Conservation (phyloP, 371 early-diverging fungal species). For the Actinomucor elegans region DNA sequence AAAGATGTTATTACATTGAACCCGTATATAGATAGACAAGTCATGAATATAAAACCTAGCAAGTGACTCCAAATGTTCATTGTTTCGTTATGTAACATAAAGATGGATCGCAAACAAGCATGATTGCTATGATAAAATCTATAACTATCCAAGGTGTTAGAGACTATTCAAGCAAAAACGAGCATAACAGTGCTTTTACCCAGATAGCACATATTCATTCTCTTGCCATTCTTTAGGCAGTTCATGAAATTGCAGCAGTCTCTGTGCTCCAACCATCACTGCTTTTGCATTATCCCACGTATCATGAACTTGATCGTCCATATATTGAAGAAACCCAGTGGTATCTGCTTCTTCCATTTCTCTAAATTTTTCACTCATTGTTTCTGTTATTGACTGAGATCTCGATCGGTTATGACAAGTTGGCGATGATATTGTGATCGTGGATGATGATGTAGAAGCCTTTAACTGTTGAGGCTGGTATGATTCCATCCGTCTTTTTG, state of each 20-base stretch:
- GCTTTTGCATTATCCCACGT: conserved; percentile 54
- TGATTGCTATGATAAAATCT: conserved; percentile 22
- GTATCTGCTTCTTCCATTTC: conserved; percentile 34
- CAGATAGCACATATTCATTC: conserved; percentile 58
- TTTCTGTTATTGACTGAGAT: not conserved
- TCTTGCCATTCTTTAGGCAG: conserved; percentile 64
- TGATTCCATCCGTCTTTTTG: too few species aligned
- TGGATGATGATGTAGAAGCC: not conserved
- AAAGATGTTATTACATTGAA: conserved; percentile 46
- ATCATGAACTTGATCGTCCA: conserved; percentile 43
- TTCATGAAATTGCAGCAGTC: conserved; percentile 57
- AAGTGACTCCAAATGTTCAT: conserved; percentile 75
- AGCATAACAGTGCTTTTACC: conserved; percentile 32
- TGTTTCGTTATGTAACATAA: conserved; percentile 72
- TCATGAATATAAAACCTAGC: conserved; percentile 60
- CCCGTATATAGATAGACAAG: conserved; percentile 52
- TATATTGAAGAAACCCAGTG: conserved; percentile 33
- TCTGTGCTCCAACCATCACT: conserved; percentile 52
- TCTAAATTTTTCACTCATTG: conserved; percentile 21
- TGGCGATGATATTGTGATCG: too few species aligned
- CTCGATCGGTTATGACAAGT: conserved; percentile 3
- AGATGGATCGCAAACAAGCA: conserved; percentile 60
- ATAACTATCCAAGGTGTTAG: conserved; percentile 11
- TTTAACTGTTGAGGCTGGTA: not conserved
- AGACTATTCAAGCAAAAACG: not conserved